phyloP scores from a whole-genome alignment of 805 yeast species.

The Cyberlindnera veronae region DNA sequence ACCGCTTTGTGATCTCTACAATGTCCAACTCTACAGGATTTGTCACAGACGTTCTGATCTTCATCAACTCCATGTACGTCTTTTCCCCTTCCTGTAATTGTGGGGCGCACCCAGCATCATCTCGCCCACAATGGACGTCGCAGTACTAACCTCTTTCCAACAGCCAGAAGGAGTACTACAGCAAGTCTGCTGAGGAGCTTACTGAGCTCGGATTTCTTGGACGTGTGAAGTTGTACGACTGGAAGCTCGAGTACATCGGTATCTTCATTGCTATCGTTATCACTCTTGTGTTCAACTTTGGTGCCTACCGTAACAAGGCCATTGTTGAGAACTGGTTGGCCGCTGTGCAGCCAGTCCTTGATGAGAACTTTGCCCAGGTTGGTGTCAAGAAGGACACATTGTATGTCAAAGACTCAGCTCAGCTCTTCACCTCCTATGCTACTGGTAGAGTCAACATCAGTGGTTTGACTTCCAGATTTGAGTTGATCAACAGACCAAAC shows the following conservation, averaged over 20 bases:
- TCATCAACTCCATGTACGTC: neutral
- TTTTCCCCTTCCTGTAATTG: neutral
- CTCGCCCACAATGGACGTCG: too few relatives aligned
- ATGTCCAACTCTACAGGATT: neutral
- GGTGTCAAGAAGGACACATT: constrained; percentile 51
- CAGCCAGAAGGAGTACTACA: constrained; percentile 26
- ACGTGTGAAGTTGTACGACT: constrained; percentile 61
- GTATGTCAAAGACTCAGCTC: constrained; percentile 59
- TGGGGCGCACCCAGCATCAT: neutral
- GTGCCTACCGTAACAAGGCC: constrained; percentile 53
- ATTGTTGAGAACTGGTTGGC: constrained; percentile 52
- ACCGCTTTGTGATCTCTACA: too few relatives aligned
- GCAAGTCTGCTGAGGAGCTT: constrained; percentile 46
- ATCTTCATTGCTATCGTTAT: constrained; percentile 48
- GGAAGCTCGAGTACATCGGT: constrained; percentile 70
- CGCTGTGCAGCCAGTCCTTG: constrained; percentile 49
- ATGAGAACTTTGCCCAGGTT: constrained; percentile 72
- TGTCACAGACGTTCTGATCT: neutral
- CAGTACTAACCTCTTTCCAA: neutral
- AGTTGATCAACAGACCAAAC: constrained; percentile 78
- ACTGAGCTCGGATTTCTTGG: constrained; percentile 52
- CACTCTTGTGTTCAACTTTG: constrained; percentile 50
- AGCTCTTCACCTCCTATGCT: constrained; percentile 64
- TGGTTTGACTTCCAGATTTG: constrained; percentile 55
- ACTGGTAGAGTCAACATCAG: constrained; percentile 83